A percentile compares a stretch with the other conserved stretches of the same genome.
Conservation (phyloP, 768 basidiomycete species). For the Astraeus odoratus region DNA sequence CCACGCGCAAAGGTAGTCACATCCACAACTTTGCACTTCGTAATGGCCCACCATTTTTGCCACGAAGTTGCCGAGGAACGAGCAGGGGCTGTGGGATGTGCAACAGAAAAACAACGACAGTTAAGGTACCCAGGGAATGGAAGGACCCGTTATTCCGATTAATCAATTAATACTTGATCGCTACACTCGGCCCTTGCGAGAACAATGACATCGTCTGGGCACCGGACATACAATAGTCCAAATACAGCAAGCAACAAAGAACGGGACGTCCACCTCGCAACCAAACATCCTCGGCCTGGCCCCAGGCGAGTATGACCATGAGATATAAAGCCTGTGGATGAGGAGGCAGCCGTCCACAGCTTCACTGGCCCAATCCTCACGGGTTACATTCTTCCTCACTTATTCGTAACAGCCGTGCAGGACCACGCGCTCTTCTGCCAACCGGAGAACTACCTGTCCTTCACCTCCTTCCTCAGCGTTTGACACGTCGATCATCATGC, state of each 20-base stretch:
- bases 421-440: slow-evolving; percentile 11
- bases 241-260: slow-evolving; percentile 1
- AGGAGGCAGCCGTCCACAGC: not conserved
- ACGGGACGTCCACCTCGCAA: not conserved
- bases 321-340: not conserved
- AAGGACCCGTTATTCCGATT: not conserved
- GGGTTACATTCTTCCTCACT: not conserved
- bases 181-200: too few relatives aligned
- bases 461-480: not conserved
- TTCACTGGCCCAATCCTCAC: not conserved
- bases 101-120: not conserved
- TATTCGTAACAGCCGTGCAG: slow-evolving; percentile 13
- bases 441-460: too few relatives aligned
- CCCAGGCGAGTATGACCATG: not conserved
- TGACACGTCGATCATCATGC: slow-evolving; percentile 37
- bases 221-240: slow-evolving; percentile 1
- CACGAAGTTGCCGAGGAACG: too few relatives aligned
- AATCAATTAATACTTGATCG: too few relatives aligned
- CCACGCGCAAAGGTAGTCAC: too few relatives aligned
- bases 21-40: too few relatives aligned
- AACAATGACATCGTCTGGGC: slow-evolving; percentile 1
- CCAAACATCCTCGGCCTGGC: too few relatives aligned
- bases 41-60: too few relatives aligned
- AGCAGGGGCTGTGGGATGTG: too few relatives aligned
- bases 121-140: not conserved